phyloP scores from a whole-genome alignment of 345 rosid species.

The Pugionium dolabratum region DNA sequence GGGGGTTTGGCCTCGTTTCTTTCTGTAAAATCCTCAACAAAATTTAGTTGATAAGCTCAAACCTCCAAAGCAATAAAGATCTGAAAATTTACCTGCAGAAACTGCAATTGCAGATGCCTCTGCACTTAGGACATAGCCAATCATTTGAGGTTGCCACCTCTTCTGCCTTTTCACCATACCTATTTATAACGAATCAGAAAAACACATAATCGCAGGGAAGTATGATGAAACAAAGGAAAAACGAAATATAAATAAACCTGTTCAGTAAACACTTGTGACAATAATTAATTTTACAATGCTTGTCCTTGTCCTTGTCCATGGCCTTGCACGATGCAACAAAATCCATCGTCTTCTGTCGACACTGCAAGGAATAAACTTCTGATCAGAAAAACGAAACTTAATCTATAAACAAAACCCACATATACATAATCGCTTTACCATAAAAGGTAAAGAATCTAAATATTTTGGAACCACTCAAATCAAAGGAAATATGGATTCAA shows the following conservation, averaged over 20 bases:
- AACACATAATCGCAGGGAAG: not conserved
- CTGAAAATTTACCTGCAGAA: conserved; percentile 20
- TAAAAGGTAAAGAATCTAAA: no score
- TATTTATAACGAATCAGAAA: not conserved
- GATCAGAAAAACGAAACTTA: no score
- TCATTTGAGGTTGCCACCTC: conserved; percentile 27
- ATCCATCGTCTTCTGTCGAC: conserved; percentile 46
- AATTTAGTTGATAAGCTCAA: not conserved
- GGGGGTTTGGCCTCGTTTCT: conserved; percentile 16
- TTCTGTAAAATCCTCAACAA: not conserved
- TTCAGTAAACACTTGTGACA: conserved; percentile 44
- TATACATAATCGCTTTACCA: not conserved
- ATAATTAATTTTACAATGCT: conserved; percentile 28
- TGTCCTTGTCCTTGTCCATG: conserved; percentile 23
- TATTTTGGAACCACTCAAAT: not conserved
- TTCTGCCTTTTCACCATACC: conserved; percentile 45
- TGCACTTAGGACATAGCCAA: conserved; percentile 37
- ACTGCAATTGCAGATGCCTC: conserved; percentile 27
- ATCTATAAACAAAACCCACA: not conserved
- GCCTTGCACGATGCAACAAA: conserved; percentile 37
- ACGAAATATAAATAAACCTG: conserved; percentile 20
- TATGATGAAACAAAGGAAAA: not conserved
- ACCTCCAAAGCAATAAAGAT: not conserved
- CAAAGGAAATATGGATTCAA: not conserved
- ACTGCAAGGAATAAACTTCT: conserved; percentile 26